These are phyloP conservation scores for Wickerhamomyces tratensis DNA, from an alignment of 805 yeast species.

Conservation along the genomic window DNA sequence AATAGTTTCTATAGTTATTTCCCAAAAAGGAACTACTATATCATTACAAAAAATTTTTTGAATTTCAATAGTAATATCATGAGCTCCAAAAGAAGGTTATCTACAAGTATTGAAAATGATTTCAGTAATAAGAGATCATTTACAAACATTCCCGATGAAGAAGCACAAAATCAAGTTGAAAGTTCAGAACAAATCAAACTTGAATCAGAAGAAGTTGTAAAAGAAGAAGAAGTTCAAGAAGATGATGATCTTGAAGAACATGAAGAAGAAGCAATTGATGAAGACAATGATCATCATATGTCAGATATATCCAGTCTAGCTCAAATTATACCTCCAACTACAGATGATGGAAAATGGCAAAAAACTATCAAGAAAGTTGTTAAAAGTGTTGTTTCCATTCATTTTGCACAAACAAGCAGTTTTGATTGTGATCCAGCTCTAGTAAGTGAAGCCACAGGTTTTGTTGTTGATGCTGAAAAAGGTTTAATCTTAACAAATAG, in stretches of 20 bases:
- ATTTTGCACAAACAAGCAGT: conserved; percentile 76
- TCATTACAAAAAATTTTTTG: no score
- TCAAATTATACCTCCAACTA: background rate
- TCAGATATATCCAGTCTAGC: background rate
- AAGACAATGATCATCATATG: background rate
- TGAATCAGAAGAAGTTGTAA: no score
- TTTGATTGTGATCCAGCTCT: conserved; percentile 80
- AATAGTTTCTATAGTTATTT: no score
- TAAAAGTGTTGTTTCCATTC: conserved; percentile 79
- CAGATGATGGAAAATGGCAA: conserved; percentile 51
- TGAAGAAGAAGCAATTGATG: conserved; percentile 1
- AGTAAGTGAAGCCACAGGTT: conserved; percentile 91
- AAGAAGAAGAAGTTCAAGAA: no score
- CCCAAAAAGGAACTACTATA: no score
- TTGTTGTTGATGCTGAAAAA: conserved; percentile 73
- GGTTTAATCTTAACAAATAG: conserved; percentile 88
- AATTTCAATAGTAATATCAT: background rate
- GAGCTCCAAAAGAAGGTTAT: background rate
- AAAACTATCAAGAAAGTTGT: conserved; percentile 74
- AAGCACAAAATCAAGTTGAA: background rate
- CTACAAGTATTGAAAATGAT: background rate
- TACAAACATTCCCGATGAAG: background rate
- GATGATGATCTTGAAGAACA: background rate
- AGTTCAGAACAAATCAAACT: no score
- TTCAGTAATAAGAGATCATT: background rate